Conservation (phyloP, 352 stramenopile genomes). For the Phytophthora meadii region DNA sequence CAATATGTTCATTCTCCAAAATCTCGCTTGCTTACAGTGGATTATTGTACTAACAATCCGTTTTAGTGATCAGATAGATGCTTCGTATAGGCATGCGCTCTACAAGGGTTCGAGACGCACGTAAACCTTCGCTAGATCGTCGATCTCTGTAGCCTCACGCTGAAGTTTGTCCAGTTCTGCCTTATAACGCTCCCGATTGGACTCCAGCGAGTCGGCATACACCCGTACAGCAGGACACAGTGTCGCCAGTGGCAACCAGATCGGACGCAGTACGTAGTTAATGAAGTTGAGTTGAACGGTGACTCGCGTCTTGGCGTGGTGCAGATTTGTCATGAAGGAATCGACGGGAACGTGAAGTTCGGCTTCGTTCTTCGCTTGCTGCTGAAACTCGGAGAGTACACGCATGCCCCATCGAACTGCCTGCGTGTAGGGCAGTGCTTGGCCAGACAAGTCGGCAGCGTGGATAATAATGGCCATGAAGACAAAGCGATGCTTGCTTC, state of each 20-base stretch:
- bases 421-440: conserved; percentile 63
- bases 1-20: conserved; percentile 25
- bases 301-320: conserved; percentile 61
- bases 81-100: conserved; percentile 7
- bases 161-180: conserved; percentile 59
- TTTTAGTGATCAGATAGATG: conserved; percentile 17
- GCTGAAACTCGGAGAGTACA: conserved; percentile 76
- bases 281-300: conserved; percentile 83
- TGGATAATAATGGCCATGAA: conserved; percentile 77
- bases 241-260: conserved; percentile 65
- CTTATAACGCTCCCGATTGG: conserved; percentile 72
- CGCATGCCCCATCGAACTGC: conserved; percentile 66
- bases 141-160: conserved; percentile 28
- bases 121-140: conserved; percentile 39
- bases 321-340: conserved; percentile 79
- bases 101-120: conserved; percentile 44
- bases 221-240: conserved; percentile 58
- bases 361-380: conserved; percentile 70
- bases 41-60: conserved; percentile 16
- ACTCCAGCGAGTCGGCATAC: conserved; percentile 63
- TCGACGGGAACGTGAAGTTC: conserved; percentile 66
- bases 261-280: conserved; percentile 75
- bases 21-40: conserved; percentile 12
- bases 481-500: conserved; percentile 40
- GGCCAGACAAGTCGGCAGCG: conserved; percentile 73